These are phyloP conservation scores for Cucumis cinereus DNA, from an alignment of 306 rosid genomes.

Conservation along the genomic window DNA sequence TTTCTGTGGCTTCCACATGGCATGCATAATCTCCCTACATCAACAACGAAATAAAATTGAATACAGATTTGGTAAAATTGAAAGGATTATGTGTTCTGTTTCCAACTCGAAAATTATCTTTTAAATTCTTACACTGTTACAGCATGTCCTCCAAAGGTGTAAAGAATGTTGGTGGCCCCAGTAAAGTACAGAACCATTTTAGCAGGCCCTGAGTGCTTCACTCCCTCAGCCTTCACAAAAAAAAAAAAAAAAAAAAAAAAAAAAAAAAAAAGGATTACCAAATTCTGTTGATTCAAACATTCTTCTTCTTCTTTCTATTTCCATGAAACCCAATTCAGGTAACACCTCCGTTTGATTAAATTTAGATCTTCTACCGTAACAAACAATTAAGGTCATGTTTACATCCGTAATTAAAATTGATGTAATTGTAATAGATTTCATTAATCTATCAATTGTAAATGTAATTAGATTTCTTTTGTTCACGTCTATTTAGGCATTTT, in stretches of 20 bases:
- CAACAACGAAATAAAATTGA: background rate
- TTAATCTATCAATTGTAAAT: too few species aligned
- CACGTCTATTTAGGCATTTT: too few species aligned
- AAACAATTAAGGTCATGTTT: background rate
- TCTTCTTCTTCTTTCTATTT: background rate
- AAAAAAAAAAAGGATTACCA: background rate
- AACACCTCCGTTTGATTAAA: background rate
- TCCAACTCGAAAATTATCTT: background rate
- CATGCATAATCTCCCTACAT: slow-evolving; percentile 93
- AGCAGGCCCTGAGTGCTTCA: slow-evolving; percentile 88
- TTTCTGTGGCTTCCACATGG: slow-evolving; percentile 99
- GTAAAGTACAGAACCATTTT: slow-evolving; percentile 89
- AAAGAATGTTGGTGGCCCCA: slow-evolving; percentile 96
- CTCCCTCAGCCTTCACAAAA: slow-evolving; percentile 57
- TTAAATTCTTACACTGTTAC: slow-evolving; percentile 72
- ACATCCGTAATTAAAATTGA: too few species aligned
- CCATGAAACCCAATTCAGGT: background rate
- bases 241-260: background rate
- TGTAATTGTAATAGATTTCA: too few species aligned
- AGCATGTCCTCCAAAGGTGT: slow-evolving; percentile 98
- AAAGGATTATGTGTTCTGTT: background rate
- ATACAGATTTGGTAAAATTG: background rate
- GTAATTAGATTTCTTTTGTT: too few species aligned
- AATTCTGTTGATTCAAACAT: background rate
- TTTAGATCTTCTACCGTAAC: background rate